Conservation (phyloP, 805 yeast species). For the Blastobotrys terrestris region DNA sequence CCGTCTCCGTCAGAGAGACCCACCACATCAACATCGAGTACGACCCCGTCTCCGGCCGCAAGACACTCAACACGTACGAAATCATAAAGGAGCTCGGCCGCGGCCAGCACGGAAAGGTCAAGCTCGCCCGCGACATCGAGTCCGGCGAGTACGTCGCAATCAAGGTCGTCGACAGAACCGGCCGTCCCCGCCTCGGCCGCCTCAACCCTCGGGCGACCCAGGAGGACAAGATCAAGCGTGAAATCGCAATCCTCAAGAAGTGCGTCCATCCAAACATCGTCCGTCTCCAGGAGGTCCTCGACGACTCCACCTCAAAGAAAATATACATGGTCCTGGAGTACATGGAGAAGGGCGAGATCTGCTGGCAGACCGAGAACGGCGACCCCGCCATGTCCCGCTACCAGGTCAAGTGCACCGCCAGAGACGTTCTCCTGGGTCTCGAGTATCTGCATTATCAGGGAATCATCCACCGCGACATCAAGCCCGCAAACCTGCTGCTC, state of each 20-base stretch:
- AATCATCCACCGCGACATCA: slow-evolving; percentile 89
- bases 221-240: slow-evolving; percentile 74
- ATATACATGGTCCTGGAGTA: slow-evolving; percentile 88
- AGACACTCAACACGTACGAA: slow-evolving; percentile 84
- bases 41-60: slow-evolving; percentile 78
- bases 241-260: slow-evolving; percentile 89
- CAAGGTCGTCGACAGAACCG: slow-evolving; percentile 79
- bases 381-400: slow-evolving; percentile 64
- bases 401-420: slow-evolving; percentile 62
- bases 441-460: slow-evolving; percentile 89
- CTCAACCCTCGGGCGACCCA: slow-evolving; percentile 37
- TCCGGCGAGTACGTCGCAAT: slow-evolving; percentile 69
- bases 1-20: slow-evolving; percentile 69
- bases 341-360: slow-evolving; percentile 83
- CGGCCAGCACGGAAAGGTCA: slow-evolving; percentile 99
- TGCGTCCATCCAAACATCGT: slow-evolving; percentile 90
- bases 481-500: slow-evolving; percentile 85
- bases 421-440: slow-evolving; percentile 81
- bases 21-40: slow-evolving; percentile 72
- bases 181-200: slow-evolving; percentile 47
- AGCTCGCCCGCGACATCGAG: slow-evolving; percentile 73
- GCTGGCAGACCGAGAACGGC: slow-evolving; percentile 57
- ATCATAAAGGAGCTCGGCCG: slow-evolving; percentile 80
- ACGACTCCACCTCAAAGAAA: slow-evolving; percentile 75
- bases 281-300: slow-evolving; percentile 75